Conservation (phyloP, 1,284 basidiomycete species). For the Apiotrichum sp. region DNA sequence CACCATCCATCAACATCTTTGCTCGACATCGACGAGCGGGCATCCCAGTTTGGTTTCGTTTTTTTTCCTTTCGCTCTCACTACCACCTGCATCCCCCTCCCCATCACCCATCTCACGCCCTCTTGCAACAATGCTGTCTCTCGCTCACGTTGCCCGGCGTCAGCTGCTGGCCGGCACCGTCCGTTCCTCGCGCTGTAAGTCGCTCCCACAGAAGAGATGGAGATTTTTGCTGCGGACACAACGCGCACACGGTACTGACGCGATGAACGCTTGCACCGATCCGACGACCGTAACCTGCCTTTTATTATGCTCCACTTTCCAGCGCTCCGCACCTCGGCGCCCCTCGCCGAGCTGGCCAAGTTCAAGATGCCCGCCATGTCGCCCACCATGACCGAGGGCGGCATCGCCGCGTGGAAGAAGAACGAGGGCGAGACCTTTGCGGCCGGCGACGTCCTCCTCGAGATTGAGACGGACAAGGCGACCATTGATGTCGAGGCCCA, state of each 20-base stretch:
- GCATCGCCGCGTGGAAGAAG: slow-evolving; percentile 96
- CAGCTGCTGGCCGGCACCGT: slow-evolving; percentile 24
- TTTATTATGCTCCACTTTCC: not conserved
- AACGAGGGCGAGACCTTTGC: slow-evolving; percentile 86
- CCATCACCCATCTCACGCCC: not conserved
- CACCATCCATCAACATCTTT: too few species aligned
- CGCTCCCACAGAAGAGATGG: too few species aligned
- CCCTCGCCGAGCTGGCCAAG: slow-evolving; percentile 70
- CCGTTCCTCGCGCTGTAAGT: slow-evolving; percentile 31
- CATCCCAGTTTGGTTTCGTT: too few species aligned
- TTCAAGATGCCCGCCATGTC: slow-evolving; percentile 99
- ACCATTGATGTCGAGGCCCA: slow-evolving; percentile 98
- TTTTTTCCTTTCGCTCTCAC: not conserved
- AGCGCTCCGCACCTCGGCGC: slow-evolving; percentile 78
- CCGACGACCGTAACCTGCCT: too few species aligned
- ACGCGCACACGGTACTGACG: too few species aligned
- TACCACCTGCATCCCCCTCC: slow-evolving; percentile 3
- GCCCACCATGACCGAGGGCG: slow-evolving; percentile 99
- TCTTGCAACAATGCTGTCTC: slow-evolving; percentile 34
- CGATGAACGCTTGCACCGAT: too few species aligned
- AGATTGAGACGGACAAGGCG: slow-evolving; percentile 97
- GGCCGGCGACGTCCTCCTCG: slow-evolving; percentile 74
- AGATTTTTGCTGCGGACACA: too few species aligned
- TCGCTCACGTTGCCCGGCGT: slow-evolving; percentile 40
- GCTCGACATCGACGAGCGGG: too few species aligned